Evolutionary conservation across 257 asterid species (phyloP), one percentile per base, ranked within the genome.

Genomic region (Solanum sitiens): DNA sequence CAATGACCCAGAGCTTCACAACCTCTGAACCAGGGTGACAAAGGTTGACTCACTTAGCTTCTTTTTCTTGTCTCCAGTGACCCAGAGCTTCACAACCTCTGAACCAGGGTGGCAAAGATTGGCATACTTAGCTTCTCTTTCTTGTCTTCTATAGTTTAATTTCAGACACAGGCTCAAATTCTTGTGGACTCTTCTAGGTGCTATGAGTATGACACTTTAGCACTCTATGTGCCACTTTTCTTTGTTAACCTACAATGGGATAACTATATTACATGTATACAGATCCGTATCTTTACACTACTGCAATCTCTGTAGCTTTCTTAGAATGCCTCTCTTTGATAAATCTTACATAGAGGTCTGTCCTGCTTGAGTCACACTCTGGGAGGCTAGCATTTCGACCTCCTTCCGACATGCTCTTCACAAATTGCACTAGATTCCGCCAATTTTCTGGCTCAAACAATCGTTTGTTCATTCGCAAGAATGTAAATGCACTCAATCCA

Each of bases 381-480:
- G 94, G 92, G 87, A 94, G 94, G 88, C 90, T 91, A 32, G 90
- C 87, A 87, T 72, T 91, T 76, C 86, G 93, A 61, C 96, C 94
- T 65, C 98, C 98, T 86, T 92, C 96, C 0, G 98, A 91, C 98
- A 95, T 95, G 89, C 91, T 90, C 83, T 90, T 95, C 37, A 94
- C 96, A 86, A 95, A 97, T 83, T 93, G 94, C 72, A 94, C 94
- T 83, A 96, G 88, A 87, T 93, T 92, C 86, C 94, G 88, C 99
- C 98, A 95, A 88, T 95, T 97, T 20, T 95, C 94, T 74, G 94
- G 91, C 84, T 93, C 98, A 87, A 97, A 94, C 90, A 95, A 90
- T 39, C 90, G 86, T 93, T 95, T 95, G 53, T 97, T 95, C 99
- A 95, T 91, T 84, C 99, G 90, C 50, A 97, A 84, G 88, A 92